Evolutionary conservation across 768 basidiomycete genomes (phyloP).

Genomic region (Sarcomyxa edulis): DNA sequence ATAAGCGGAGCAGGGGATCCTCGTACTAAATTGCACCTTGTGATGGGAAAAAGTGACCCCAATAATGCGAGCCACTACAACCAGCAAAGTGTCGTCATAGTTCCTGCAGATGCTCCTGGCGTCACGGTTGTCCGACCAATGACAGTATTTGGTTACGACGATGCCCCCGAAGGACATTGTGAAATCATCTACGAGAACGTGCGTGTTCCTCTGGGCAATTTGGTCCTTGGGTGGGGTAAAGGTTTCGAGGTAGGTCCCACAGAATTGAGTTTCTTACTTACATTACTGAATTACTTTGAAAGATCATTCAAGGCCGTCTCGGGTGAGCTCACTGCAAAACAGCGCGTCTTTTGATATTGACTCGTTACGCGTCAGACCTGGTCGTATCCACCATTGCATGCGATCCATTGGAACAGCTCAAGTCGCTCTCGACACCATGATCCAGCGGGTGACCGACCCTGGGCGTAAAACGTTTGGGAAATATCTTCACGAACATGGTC

Average conservation of each 20-base stretch:
- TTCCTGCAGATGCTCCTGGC: conserved; percentile 84
- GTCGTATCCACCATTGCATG: conserved; percentile 98
- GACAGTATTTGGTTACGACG: conserved; percentile 91
- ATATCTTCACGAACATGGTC: conserved; percentile 85
- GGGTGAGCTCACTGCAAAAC: conserved; percentile 44
- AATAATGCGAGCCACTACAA: conserved; percentile 67
- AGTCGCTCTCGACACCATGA: conserved; percentile 79
- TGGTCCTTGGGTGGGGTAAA: conserved; percentile 89
- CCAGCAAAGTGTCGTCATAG: conserved; percentile 92
- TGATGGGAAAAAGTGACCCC: conserved; percentile 94
- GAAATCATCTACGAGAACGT: conserved; percentile 96
- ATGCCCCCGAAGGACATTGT: conserved; percentile 95
- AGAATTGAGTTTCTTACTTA: neutral
- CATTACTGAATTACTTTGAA: neutral
- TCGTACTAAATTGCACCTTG: conserved; percentile 81
- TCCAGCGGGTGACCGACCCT: conserved; percentile 91
- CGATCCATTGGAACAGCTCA: conserved; percentile 89
- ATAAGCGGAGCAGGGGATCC: conserved; percentile 97
- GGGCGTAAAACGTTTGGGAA: conserved; percentile 92
- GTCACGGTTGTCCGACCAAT: conserved; percentile 90
- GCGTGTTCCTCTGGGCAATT: conserved; percentile 74
- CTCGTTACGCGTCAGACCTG: conserved; percentile 55
- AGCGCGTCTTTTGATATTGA: neutral
- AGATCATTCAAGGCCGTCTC: conserved; percentile 94
- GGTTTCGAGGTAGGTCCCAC: conserved; percentile 74